These are phyloP conservation scores for Debaryomyces coudertii DNA, from an alignment of 1,139 yeast genomes.

Conservation along the genomic window DNA sequence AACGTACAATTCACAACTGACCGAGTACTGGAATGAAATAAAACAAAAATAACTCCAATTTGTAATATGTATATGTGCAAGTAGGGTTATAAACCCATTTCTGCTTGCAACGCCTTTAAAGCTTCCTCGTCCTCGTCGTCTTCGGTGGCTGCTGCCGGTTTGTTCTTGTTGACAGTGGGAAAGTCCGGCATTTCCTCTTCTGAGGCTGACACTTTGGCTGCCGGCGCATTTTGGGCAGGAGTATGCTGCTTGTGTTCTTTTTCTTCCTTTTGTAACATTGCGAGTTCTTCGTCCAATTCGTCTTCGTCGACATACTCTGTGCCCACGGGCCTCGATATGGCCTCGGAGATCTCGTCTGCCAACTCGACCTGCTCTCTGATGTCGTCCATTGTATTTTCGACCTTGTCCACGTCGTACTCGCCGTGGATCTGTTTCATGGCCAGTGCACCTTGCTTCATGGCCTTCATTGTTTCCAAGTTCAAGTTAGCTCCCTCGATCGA, in stretches of 20 bases:
- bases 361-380: slow-evolving; percentile 95
- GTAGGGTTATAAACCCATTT: slow-evolving; percentile 74
- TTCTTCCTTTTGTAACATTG: slow-evolving; percentile 83
- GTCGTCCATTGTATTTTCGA: slow-evolving; percentile 98
- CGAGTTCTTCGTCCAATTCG: slow-evolving; percentile 89
- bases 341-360: slow-evolving; percentile 94
- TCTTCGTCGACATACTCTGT: slow-evolving; percentile 77
- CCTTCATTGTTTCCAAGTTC: slow-evolving; percentile 97
- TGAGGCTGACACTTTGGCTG: slow-evolving; percentile 17
- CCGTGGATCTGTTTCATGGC: slow-evolving; percentile 98
- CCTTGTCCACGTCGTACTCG: slow-evolving; percentile 93
- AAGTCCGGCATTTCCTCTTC: slow-evolving; percentile 48
- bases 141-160: slow-evolving; percentile 50
- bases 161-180: slow-evolving; percentile 46
- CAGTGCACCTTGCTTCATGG: slow-evolving; percentile 95
- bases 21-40: slow-evolving; percentile 2
- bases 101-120: slow-evolving; percentile 84
- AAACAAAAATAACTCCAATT: slow-evolving; percentile 4
- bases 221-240: slow-evolving; percentile 21
- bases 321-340: slow-evolving; percentile 90
- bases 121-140: slow-evolving; percentile 93
- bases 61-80: not conserved
- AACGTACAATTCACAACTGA: not conserved
- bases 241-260: slow-evolving; percentile 39
- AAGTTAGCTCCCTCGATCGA: slow-evolving; percentile 94